A percentile compares a stretch with the other conserved stretches of the same genome.
These are phyloP conservation scores for Eucalyptus virginea DNA, from an alignment of 345 rosid genomes.

Conservation along the genomic window DNA sequence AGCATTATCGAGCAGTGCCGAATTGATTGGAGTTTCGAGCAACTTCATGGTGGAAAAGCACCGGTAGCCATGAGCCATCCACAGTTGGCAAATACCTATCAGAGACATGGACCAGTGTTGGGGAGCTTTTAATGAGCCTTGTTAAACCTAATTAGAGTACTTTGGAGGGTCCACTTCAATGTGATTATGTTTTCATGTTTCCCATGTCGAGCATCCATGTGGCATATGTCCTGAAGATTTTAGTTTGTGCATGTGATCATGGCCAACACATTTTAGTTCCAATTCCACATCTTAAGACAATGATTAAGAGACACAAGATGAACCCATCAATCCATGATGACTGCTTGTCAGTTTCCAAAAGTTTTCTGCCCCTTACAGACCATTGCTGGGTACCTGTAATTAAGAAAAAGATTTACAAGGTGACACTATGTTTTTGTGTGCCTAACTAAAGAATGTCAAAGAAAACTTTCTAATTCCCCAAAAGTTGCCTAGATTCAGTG, in stretches of 20 bases:
- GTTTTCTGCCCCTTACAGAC: neutral
- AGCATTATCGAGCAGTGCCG: neutral
- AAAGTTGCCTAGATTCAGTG: neutral
- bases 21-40: neutral
- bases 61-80: neutral
- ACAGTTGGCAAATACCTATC: neutral
- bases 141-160: neutral
- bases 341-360: neutral
- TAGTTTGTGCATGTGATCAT: neutral
- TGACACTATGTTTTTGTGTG: neutral
- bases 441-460: neutral
- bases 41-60: neutral
- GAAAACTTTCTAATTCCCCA: neutral
- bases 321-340: neutral
- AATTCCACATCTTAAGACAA: neutral
- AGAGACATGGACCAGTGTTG: neutral
- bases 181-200: conserved; percentile 23
- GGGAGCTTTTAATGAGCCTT: neutral
- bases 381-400: neutral
- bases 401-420: neutral
- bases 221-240: neutral
- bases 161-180: conserved; percentile 6
- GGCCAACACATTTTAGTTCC: conserved; percentile 20
- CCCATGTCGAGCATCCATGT: conserved; percentile 5
- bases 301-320: neutral